Evolutionary conservation across 352 stramenopile genomes (phyloP).

Genomic region (Pythium rhizo-oryzae): DNA sequence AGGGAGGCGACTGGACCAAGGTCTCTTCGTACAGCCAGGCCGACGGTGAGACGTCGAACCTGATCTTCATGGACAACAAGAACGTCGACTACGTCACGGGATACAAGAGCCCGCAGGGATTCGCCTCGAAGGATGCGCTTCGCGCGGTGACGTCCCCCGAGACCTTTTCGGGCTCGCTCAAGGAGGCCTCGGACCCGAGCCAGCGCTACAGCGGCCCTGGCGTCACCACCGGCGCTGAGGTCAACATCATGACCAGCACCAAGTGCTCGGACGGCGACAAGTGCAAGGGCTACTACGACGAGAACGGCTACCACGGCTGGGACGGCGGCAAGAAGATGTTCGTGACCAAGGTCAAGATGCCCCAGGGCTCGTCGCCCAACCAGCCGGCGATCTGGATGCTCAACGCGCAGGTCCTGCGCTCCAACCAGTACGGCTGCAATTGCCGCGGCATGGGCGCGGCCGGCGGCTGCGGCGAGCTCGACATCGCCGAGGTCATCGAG

Average conservation of each 20-base stretch:
- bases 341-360: constrained; percentile 72
- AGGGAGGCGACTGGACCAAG: constrained; percentile 35
- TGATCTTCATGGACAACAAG: constrained; percentile 82
- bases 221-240: constrained; percentile 62
- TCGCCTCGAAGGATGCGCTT: constrained; percentile 48
- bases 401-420: constrained; percentile 67
- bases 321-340: constrained; percentile 80
- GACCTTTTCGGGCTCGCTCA: constrained; percentile 48
- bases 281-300: constrained; percentile 73
- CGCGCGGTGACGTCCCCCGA: constrained; percentile 28
- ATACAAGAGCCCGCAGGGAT: constrained; percentile 52
- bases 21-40: constrained; percentile 57
- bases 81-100: constrained; percentile 63
- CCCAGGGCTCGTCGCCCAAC: constrained; percentile 41
- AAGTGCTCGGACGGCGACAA: constrained; percentile 38
- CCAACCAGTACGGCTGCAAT: constrained; percentile 77
- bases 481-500: constrained; percentile 74
- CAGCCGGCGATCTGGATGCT: constrained; percentile 77
- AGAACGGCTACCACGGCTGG: constrained; percentile 74
- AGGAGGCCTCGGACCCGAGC: constrained; percentile 50
- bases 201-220: constrained; percentile 48
- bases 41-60: constrained; percentile 40
- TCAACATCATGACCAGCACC: constrained; percentile 77
- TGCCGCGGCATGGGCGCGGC: constrained; percentile 54
- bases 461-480: constrained; percentile 72